Percentiles rank a stretch among this genome's conserved stretches.
These are phyloP conservation scores for Amanita muscaria DNA, from an alignment of 768 basidiomycete genomes.

Conservation along the genomic window DNA sequence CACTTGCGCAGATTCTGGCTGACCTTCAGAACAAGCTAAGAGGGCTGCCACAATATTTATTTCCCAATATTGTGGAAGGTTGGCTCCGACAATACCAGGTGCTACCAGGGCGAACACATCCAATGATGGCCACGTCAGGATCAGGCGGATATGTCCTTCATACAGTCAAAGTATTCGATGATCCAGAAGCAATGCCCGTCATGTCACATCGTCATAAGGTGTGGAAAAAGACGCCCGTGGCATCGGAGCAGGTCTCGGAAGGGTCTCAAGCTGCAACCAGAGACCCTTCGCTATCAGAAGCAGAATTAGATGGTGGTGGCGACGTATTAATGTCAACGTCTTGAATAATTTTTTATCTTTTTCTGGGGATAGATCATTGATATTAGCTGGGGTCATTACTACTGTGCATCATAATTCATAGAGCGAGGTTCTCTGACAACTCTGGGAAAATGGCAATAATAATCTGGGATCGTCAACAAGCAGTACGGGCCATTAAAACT, in stretches of 20 bases:
- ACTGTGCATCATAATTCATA: background rate
- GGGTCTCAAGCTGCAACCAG: background rate
- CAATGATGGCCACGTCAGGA: slow-evolving; percentile 84
- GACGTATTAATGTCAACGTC: background rate
- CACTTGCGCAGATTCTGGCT: slow-evolving; percentile 49
- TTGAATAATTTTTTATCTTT: too few relatives aligned
- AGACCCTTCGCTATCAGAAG: background rate
- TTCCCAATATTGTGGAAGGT: slow-evolving; percentile 73
- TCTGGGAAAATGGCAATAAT: slow-evolving; percentile 58
- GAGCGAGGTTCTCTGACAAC: slow-evolving; percentile 7
- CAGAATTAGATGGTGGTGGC: slow-evolving; percentile 1
- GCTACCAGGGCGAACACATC: slow-evolving; percentile 94
- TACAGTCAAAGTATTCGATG: slow-evolving; percentile 74
- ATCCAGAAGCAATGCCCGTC: slow-evolving; percentile 50
- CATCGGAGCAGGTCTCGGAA: background rate
- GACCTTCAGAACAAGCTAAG: slow-evolving; percentile 70
- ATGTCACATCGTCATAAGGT: slow-evolving; percentile 38
- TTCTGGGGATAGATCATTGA: background rate
- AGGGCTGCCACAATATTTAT: slow-evolving; percentile 56
- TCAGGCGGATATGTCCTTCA: slow-evolving; percentile 85
- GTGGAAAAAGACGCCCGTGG: slow-evolving; percentile 23
- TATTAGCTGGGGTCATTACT: background rate
- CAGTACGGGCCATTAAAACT: background rate
- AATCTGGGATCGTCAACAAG: slow-evolving; percentile 29
- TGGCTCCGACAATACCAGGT: slow-evolving; percentile 91